Conservation (phyloP, 1,284 basidiomycete genomes). For the Vanrija sp. region DNA sequence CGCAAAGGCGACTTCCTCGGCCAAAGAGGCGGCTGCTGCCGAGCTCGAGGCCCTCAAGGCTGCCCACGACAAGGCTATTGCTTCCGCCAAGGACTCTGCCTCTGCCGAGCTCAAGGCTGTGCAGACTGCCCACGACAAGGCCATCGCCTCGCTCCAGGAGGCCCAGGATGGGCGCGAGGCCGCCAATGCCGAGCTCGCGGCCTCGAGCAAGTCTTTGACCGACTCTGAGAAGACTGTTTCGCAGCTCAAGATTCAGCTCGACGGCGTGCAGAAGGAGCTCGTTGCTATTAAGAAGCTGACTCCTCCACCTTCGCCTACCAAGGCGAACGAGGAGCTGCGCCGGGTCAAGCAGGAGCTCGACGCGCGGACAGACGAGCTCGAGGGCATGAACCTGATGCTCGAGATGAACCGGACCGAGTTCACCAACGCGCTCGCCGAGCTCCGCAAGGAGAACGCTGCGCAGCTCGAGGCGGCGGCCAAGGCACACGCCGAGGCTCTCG, state of each 20-base stretch:
- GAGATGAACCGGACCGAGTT: constrained; percentile 44
- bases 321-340: constrained; percentile 6
- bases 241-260: background rate
- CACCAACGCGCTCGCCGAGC: constrained; percentile 18
- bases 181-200: constrained; percentile 3
- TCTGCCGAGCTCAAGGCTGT: background rate
- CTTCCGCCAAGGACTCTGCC: constrained; percentile 3
- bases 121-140: constrained; percentile 1
- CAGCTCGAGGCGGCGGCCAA: constrained; percentile 1
- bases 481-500: background rate
- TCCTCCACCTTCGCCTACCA: background rate
- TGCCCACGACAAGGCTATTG: constrained; percentile 19
- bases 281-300: constrained; percentile 5
- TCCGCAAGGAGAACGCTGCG: constrained; percentile 4
- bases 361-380: constrained; percentile 32
- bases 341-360: constrained; percentile 24
- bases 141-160: background rate
- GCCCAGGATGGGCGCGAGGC: constrained; percentile 7
- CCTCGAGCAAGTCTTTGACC: no score
- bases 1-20: constrained; percentile 16
- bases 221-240: constrained; percentile 1
- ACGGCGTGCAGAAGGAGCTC: constrained; percentile 6
- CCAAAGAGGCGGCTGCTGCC: constrained; percentile 19
- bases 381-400: constrained; percentile 35
- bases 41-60: constrained; percentile 27